Evolutionary conservation across 345 rosid genomes (phyloP), one percentile per base, ranked within the genome.

Genomic region (Ailanthus altissimus): DNA sequence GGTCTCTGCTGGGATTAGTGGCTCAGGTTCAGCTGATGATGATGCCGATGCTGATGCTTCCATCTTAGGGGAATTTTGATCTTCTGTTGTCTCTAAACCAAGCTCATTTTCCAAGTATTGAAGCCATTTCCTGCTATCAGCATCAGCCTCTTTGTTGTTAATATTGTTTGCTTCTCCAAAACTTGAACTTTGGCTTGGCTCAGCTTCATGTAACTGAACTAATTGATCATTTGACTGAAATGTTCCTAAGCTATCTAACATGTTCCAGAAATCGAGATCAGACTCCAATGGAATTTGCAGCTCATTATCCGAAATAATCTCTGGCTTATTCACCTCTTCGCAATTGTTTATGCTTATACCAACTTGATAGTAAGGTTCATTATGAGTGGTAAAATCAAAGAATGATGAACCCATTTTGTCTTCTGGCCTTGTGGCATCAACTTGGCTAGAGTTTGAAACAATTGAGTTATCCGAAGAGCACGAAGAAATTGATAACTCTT

Each of bases 311-410:
- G 74, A 45, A 0, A 65, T 20, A 3, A 77, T 66, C 12, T 86
- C 83, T 0, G 96, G 93, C 68, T 92, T 88, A 79, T 88, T 89
- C 61, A 92, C 97, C 60, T 94, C 97, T 77, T 86, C 86, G 21
- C 79, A 45, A 42, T 72, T 75, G 67, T 71, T 79, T 14, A 54
- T 63, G 23, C 32, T 77, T 4, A 40, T 58, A 38, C 32, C n/a
- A 63, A 63, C 21, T 13, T 23, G 45, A 7, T 13, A 57, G 18
- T 43, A 32, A 32, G 38, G 59, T 40, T 49, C 82, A 38, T 21
- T 3, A 1, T 32, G 38, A 32, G 38, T 3, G 3, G 38, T 51
- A 14, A 63, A 56, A 66, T 61, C 74, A 66, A 67, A 70, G 28
- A 72, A 38, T n/a, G 25, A 42, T 2, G 79, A 51, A 28, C 50